Evolutionary conservation across 2,329 filamentous ascomycete species (phyloP).

Genomic region (Fusarium protoensiforme): DNA sequence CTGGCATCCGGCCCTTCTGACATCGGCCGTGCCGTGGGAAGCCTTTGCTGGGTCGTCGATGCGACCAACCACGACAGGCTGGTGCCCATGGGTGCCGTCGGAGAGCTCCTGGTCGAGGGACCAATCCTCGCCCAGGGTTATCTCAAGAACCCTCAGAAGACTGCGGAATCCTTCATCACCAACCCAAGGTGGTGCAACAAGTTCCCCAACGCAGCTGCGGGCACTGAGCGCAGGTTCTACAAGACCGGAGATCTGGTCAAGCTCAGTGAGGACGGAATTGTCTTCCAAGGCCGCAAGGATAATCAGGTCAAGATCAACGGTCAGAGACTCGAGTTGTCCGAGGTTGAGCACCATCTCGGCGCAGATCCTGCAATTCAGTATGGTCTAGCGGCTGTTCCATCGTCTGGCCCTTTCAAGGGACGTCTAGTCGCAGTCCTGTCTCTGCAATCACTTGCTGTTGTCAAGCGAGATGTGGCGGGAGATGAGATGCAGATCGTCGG

Average conservation of each 20-base stretch:
- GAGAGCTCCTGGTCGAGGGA: slow-evolving; percentile 51
- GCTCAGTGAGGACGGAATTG: slow-evolving; percentile 36
- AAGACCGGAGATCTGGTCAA: slow-evolving; percentile 39
- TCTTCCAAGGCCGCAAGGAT: slow-evolving; percentile 46
- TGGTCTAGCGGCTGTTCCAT: slow-evolving; percentile 17
- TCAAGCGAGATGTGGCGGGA: background rate
- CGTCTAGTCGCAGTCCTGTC: slow-evolving; percentile 24
- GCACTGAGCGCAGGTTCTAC: slow-evolving; percentile 18
- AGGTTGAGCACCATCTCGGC: slow-evolving; percentile 44
- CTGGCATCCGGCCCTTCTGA: slow-evolving; percentile 17
- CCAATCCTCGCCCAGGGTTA: slow-evolving; percentile 61
- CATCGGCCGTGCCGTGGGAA: slow-evolving; percentile 30
- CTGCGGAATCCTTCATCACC: slow-evolving; percentile 44
- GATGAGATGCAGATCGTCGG: background rate
- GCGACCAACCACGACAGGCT: slow-evolving; percentile 37
- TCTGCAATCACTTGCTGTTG: background rate
- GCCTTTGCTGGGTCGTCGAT: slow-evolving; percentile 42
- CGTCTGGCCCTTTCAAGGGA: slow-evolving; percentile 7
- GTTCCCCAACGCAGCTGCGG: background rate
- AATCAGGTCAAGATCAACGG: slow-evolving; percentile 48
- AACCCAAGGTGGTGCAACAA: slow-evolving; percentile 22
- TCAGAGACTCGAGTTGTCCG: slow-evolving; percentile 46
- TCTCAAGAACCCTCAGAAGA: slow-evolving; percentile 50
- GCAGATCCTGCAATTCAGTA: slow-evolving; percentile 11
- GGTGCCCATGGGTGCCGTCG: slow-evolving; percentile 41